Conservation (phyloP, 352 stramenopile genomes). For the Globisporangium iwayamae region DNA sequence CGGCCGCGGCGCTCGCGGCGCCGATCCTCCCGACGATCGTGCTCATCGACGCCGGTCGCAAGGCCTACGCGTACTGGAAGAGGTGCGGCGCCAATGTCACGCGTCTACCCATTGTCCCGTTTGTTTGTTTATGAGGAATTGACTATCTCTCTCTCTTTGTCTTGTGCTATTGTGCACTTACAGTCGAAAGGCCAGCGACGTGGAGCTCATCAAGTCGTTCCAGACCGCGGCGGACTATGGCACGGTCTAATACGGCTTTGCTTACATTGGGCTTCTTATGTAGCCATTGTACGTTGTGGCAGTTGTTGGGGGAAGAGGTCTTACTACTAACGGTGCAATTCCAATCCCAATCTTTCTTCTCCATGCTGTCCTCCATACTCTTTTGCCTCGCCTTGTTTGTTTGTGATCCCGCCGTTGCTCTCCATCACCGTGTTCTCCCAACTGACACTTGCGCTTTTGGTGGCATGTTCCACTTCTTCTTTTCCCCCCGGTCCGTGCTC, state of each 20-base stretch:
- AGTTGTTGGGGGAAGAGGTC: not conserved
- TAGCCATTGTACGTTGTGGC: not conserved
- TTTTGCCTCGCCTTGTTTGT: no score
- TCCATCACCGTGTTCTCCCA: not conserved
- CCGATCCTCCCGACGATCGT: constrained; percentile 43
- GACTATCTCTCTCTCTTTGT: not conserved
- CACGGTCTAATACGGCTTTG: constrained; percentile 28
- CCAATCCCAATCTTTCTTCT: not conserved
- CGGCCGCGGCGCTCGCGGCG: constrained; percentile 39
- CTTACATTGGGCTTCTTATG: not conserved
- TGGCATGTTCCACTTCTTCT: constrained; percentile 15
- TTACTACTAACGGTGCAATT: not conserved
- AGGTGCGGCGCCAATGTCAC: constrained; percentile 24
- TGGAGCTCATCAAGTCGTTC: constrained; percentile 44
- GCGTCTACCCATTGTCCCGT: not conserved
- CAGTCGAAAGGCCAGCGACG: constrained; percentile 25
- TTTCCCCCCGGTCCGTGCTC: constrained; percentile 15
- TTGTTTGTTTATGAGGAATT: not conserved
- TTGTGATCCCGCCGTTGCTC: not conserved
- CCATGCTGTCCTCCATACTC: no score
- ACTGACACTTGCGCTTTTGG: constrained; percentile 7
- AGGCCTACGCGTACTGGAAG: constrained; percentile 49
- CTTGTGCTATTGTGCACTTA: not conserved
- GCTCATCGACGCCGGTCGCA: constrained; percentile 39
- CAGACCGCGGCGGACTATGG: constrained; percentile 50